Evolutionary conservation across 2,329 filamentous ascomycete species (phyloP).

Genomic region (Alternaria panax): DNA sequence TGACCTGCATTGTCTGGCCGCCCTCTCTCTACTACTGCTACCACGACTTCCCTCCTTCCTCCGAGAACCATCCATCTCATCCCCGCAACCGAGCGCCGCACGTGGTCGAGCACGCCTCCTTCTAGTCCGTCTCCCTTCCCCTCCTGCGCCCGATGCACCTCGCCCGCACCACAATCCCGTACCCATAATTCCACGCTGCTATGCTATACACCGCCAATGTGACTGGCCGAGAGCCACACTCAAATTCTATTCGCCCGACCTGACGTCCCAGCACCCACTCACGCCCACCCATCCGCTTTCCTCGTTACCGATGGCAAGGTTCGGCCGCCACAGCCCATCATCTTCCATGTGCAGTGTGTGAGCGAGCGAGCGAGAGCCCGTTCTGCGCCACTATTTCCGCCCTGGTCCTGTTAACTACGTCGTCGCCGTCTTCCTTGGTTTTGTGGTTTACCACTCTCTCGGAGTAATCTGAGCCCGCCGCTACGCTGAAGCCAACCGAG

Average conservation of each 20-base stretch:
- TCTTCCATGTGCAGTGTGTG: no score
- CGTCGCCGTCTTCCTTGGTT: conserved; percentile 7
- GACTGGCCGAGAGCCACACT: conserved; percentile 9
- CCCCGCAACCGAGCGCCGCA: conserved; percentile 6
- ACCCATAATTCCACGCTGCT: no score
- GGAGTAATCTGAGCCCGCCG: conserved; percentile 16
- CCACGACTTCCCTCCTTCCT: neutral
- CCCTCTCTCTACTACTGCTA: no score
- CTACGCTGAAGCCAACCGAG: no score
- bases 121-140: neutral
- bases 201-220: conserved; percentile 12
- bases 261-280: neutral
- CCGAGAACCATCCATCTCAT: neutral
- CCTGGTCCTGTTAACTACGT: conserved; percentile 13
- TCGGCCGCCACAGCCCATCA: conserved; percentile 16
- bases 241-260: conserved; percentile 8
- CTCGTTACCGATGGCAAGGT: conserved; percentile 19
- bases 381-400: conserved; percentile 14
- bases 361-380: conserved; percentile 9
- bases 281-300: conserved; percentile 4
- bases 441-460: conserved; percentile 13
- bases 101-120: neutral
- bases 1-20: conserved; percentile 2
- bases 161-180: neutral
- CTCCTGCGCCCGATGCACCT: neutral